phyloP scores from a whole-genome alignment of 768 basidiomycete species.

The Kwoniella newhampshirensis region DNA sequence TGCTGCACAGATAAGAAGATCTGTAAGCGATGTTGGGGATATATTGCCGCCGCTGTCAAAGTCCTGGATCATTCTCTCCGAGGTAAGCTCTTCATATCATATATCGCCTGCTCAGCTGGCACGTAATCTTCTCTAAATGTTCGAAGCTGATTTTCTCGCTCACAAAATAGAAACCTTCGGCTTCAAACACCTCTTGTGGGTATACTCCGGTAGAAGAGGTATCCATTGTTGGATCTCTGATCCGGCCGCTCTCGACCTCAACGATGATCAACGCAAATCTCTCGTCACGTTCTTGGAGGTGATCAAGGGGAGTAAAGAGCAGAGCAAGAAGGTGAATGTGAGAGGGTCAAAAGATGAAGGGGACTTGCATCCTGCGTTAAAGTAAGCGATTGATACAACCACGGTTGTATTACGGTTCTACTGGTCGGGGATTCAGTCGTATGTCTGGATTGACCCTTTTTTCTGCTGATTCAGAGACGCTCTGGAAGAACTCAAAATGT shows the following conservation, averaged over 20 bases:
- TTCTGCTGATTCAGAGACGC: conserved; percentile 55
- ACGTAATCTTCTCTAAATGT: no score
- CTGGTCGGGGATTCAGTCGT: no score
- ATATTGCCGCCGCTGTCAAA: conserved; percentile 86
- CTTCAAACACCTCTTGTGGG: conserved; percentile 87
- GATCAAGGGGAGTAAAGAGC: conserved; percentile 75
- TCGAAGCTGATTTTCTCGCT: conserved; percentile 2
- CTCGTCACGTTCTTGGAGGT: conserved; percentile 86
- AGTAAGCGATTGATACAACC: no score
- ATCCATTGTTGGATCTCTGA: conserved; percentile 99
- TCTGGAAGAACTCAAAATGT: conserved; percentile 58
- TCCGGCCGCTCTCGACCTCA: conserved; percentile 77
- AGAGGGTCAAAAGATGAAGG: conserved; percentile 54
- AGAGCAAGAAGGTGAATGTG: conserved; percentile 77
- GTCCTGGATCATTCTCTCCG: conserved; percentile 76
- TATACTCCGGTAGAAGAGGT: conserved; percentile 96
- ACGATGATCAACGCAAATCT: conserved; percentile 83
- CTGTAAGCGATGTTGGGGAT: conserved; percentile 90
- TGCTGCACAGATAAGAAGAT: conserved; percentile 90
- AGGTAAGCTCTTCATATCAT: conserved; percentile 51
- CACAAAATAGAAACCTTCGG: conserved; percentile 72
- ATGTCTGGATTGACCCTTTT: neutral
- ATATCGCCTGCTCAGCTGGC: neutral
- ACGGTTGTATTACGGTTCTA: no score
- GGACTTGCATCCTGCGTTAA: conserved; percentile 70